These are phyloP conservation scores for Epichloe uncinata DNA, from an alignment of 2,329 filamentous ascomycete species.

Conservation along the genomic window DNA sequence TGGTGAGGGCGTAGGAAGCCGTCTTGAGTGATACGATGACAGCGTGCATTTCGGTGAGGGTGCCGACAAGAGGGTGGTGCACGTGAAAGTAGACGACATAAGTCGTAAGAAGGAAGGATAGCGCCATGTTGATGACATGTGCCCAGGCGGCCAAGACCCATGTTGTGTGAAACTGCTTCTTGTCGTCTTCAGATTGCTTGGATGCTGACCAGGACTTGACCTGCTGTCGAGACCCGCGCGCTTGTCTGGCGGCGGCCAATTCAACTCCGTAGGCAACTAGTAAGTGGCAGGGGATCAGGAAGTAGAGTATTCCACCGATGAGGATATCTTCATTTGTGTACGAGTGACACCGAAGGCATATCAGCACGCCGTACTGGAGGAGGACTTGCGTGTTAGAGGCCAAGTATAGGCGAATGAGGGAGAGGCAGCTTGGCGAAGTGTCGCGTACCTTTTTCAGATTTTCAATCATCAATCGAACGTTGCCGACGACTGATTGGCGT, in stretches of 20 bases:
- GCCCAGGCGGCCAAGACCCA: slow-evolving; percentile 73
- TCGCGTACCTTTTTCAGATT: slow-evolving; percentile 79
- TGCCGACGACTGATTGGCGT: slow-evolving; percentile 62
- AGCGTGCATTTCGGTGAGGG: slow-evolving; percentile 78
- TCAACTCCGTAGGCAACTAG: slow-evolving; percentile 87
- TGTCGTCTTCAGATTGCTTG: slow-evolving; percentile 40
- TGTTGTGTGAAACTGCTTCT: slow-evolving; percentile 53
- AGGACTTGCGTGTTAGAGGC: background rate
- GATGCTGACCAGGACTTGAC: slow-evolving; percentile 32
- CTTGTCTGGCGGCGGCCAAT: slow-evolving; percentile 65
- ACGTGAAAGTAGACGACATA: slow-evolving; percentile 82
- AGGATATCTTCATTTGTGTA: slow-evolving; percentile 67
- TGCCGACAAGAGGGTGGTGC: slow-evolving; percentile 87
- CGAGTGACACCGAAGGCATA: slow-evolving; percentile 82
- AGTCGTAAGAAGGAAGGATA: slow-evolving; percentile 69
- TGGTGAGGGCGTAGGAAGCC: slow-evolving; percentile 91
- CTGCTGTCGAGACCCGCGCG: slow-evolving; percentile 51
- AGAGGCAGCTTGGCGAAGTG: background rate
- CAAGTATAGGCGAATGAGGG: background rate
- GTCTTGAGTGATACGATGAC: slow-evolving; percentile 95
- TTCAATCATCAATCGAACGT: slow-evolving; percentile 87
- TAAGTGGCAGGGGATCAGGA: slow-evolving; percentile 80
- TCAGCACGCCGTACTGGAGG: slow-evolving; percentile 76
- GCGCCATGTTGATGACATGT: slow-evolving; percentile 71
- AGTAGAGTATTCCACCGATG: slow-evolving; percentile 65